phyloP scores from a whole-genome alignment of 495 filamentous ascomycete genomes.

The Massariosphaeria phaeospora region DNA sequence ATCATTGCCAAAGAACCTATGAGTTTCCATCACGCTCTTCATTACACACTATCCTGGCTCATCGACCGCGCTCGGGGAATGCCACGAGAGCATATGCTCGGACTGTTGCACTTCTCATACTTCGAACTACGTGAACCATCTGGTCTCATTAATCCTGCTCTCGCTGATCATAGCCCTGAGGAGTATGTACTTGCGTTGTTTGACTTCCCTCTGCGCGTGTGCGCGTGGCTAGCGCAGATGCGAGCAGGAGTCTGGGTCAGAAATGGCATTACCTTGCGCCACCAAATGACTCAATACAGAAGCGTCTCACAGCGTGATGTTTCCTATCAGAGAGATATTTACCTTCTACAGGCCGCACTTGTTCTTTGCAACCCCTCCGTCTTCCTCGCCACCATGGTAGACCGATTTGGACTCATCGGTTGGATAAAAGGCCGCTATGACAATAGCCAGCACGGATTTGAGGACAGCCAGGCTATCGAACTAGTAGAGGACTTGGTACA shows the following conservation, averaged over 20 bases:
- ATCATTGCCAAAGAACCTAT: conserved; percentile 81
- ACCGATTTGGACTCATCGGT: conserved; percentile 81
- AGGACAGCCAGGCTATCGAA: conserved; percentile 81
- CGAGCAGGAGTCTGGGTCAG: conserved; percentile 98
- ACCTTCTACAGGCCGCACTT: conserved; percentile 84
- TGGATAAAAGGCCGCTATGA: conserved; percentile 83
- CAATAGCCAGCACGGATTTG: conserved; percentile 56
- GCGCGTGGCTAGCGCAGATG: conserved; percentile 96
- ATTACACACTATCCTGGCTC: conserved; percentile 97
- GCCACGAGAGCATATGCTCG: conserved; percentile 57
- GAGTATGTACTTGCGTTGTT: conserved; percentile 83
- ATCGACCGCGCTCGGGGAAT: conserved; percentile 83
- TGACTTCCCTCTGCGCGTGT: conserved; percentile 87
- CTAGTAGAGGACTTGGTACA: conserved; percentile 95
- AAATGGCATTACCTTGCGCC: conserved; percentile 89
- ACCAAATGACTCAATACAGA: conserved; percentile 89
- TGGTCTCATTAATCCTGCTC: conserved; percentile 46
- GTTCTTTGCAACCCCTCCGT: conserved; percentile 78
- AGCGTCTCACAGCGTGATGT: conserved; percentile 83
- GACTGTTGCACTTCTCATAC: conserved; percentile 57
- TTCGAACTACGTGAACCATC: conserved; percentile 54
- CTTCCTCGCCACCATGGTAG: conserved; percentile 83
- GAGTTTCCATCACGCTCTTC: conserved; percentile 95
- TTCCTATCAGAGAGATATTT: conserved; percentile 90
- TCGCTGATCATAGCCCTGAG: conserved; percentile 49